Evolutionary conservation across 345 rosid genomes (phyloP), one percentile per base, ranked within the genome.

Genomic region (Erucastrum elatum): DNA sequence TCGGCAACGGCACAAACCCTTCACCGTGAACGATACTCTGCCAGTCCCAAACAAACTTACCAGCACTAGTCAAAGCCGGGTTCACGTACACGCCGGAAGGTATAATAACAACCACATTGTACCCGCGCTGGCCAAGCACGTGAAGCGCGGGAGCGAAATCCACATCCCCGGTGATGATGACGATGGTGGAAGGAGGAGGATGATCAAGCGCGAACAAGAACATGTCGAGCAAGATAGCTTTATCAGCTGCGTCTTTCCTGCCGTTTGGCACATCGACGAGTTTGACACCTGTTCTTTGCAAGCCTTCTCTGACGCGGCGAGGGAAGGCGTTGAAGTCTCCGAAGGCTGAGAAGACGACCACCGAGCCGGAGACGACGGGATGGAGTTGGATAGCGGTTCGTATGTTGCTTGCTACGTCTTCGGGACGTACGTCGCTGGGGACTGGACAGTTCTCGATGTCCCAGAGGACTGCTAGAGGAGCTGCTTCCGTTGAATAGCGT

Each of bases 1-100:
- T 90, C 0, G 85, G 68, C 0, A 85, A 67, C 3, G 88, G 93
- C 21, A 89, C 88, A 82, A 89, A 95, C 10, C 99, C 99, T 87
- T 93, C 96, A 25, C 99, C 99, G 16, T 87, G 96, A 83, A 91
- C 96, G 82, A 95, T 91, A 66, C 96, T 91, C 13, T 88, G 88
- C 99, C 99, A 95, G 79, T 95, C 98, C 99, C 99, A 95, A 27
- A 95, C 96, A 74, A 87, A 95, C 74, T 81, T 93, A 71, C 97
- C 98, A 35, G 97, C 97, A 87, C 86, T 93, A 82, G 88, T 70
- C 68, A 95, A 87, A 44, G 98, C 99, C 0, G 98, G 86, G 6
- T 97, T 93, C 51, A 95, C 98, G 44, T 87, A 90, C 0, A 87
- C 92, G 25, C 96, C 86, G 62, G 94, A 87, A 53, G 99, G 99